Conservation (phyloP, 257 asterid genomes). For the Ilex aquifolium region DNA sequence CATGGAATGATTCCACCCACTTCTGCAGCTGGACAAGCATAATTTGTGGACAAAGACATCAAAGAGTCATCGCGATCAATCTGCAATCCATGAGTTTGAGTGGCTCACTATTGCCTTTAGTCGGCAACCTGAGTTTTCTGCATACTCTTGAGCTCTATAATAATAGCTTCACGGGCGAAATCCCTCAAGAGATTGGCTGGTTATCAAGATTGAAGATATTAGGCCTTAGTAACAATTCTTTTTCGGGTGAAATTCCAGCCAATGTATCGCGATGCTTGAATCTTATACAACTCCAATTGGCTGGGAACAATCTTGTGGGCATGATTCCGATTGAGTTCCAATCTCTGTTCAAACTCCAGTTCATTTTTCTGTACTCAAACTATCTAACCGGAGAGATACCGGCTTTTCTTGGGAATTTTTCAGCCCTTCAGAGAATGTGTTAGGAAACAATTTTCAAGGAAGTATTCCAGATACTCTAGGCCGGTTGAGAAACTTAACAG, state of each 20-base stretch:
- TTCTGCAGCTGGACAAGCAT: constrained; percentile 10
- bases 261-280: background rate
- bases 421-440: too few species aligned
- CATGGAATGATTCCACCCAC: constrained; percentile 9
- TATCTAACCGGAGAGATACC: too few species aligned
- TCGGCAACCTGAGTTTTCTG: constrained; percentile 10
- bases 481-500: too few species aligned
- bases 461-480: too few species aligned
- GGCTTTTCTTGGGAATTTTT: too few species aligned
- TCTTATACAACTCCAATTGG: too few species aligned
- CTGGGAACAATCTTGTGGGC: too few species aligned
- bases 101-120: constrained; percentile 7
- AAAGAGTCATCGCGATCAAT: background rate
- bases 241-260: constrained; percentile 10
- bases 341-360: too few species aligned
- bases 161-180: constrained; percentile 10
- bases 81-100: constrained; percentile 1
- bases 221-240: constrained; percentile 10
- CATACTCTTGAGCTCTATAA: background rate
- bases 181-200: constrained; percentile 4
- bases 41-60: constrained; percentile 8
- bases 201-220: background rate
- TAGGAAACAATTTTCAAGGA: too few species aligned
- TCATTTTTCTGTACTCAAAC: too few species aligned
- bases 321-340: too few species aligned